These are phyloP conservation scores for Monosporascus sp. DNA, from an alignment of 2,329 filamentous ascomycete species.

Conservation along the genomic window DNA sequence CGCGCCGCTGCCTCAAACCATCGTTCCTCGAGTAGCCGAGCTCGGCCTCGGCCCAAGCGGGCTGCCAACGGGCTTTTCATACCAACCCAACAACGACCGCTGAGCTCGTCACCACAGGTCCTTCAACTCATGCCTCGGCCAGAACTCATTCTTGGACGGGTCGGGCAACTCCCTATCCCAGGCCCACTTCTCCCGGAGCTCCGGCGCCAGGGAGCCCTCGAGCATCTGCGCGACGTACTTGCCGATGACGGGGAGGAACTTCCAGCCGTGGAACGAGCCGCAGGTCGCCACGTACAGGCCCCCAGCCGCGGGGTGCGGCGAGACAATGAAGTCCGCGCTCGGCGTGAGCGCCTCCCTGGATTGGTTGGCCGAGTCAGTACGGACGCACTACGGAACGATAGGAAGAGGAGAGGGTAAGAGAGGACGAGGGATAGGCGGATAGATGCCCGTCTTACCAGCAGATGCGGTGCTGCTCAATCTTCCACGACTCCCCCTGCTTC, in stretches of 20 bases:
- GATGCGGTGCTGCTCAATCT: constrained; percentile 57
- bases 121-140: constrained; percentile 48
- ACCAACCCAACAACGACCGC: too few relatives aligned
- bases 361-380: too few relatives aligned
- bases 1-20: too few relatives aligned
- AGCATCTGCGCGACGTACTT: constrained; percentile 53
- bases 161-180: constrained; percentile 56
- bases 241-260: constrained; percentile 60
- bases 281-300: constrained; percentile 59
- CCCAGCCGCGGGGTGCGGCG: constrained; percentile 43
- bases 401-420: too few relatives aligned
- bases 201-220: constrained; percentile 35
- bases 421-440: too few relatives aligned
- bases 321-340: constrained; percentile 58
- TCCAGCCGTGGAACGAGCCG: constrained; percentile 63
- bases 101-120: constrained; percentile 32
- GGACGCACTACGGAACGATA: too few relatives aligned
- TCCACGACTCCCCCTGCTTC: constrained; percentile 48
- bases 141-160: constrained; percentile 43
- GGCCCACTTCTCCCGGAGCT: constrained; percentile 43
- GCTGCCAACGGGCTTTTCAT: too few relatives aligned
- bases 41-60: too few relatives aligned
- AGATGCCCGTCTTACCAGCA: constrained; percentile 50
- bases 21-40: too few relatives aligned
- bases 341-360: constrained; percentile 58